Evolutionary conservation across 2,329 filamentous ascomycete genomes (phyloP).

Genomic region (Paraconiothyrium sp.): DNA sequence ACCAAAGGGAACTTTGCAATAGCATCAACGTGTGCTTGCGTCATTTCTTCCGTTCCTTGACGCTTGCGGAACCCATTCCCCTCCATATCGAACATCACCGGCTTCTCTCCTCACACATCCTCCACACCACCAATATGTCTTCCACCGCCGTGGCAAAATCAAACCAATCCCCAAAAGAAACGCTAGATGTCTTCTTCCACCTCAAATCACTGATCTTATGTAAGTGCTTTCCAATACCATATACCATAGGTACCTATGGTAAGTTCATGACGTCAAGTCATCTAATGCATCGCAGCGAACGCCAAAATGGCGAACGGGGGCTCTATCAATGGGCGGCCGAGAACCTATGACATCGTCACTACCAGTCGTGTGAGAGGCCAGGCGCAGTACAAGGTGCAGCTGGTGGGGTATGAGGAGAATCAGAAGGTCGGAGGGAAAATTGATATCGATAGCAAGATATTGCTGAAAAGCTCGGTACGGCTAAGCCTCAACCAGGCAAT

Average conservation of each 20-base stretch:
- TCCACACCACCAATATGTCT: not conserved
- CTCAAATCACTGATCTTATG: constrained; percentile 23
- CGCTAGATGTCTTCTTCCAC: constrained; percentile 20
- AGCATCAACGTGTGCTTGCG: constrained; percentile 1
- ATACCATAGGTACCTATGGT: not conserved
- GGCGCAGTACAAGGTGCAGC: constrained; percentile 23
- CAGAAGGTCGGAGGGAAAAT: constrained; percentile 21
- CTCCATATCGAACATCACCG: not conserved
- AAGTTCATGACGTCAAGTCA: constrained; percentile 10
- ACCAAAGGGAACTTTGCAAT: constrained; percentile 2
- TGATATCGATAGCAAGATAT: constrained; percentile 26
- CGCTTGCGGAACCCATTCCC: not conserved
- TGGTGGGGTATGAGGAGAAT: constrained; percentile 25
- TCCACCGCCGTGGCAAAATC: not conserved
- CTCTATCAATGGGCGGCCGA: constrained; percentile 18
- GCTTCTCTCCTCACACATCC: not conserved
- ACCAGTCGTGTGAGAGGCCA: constrained; percentile 13
- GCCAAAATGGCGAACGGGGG: constrained; percentile 23
- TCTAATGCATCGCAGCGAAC: constrained; percentile 20
- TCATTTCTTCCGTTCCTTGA: not conserved
- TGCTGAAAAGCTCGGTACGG: constrained; percentile 22
- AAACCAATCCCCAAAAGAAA: constrained; percentile 15
- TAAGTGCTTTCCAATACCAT: not conserved
- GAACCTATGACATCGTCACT: constrained; percentile 26
- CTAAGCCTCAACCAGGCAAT: constrained; percentile 23